These are phyloP conservation scores for Viola odorata DNA, from an alignment of 345 rosid species.

Conservation along the genomic window DNA sequence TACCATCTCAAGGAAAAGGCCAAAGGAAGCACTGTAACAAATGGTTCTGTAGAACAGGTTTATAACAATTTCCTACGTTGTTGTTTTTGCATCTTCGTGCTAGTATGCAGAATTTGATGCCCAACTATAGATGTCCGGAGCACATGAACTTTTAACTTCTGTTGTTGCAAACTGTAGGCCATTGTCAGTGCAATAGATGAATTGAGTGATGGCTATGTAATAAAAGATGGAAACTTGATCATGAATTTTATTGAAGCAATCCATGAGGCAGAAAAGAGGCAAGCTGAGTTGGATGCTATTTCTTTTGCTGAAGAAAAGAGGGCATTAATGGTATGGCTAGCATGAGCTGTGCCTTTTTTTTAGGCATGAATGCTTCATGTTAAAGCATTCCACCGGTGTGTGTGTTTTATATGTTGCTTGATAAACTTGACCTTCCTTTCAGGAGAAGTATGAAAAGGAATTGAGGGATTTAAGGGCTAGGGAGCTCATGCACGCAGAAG, in stretches of 20 bases:
- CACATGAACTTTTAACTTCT: neutral
- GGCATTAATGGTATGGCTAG: constrained; percentile 58
- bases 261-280: constrained; percentile 84
- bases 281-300: constrained; percentile 79
- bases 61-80: constrained; percentile 16
- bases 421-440: constrained; percentile 2
- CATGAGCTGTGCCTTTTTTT: constrained; percentile 6
- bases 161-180: constrained; percentile 41
- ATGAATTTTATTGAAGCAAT: constrained; percentile 81
- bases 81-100: too few relatives aligned
- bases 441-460: constrained; percentile 90
- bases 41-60: constrained; percentile 19
- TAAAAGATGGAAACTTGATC: constrained; percentile 69
- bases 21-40: constrained; percentile 27
- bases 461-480: constrained; percentile 83
- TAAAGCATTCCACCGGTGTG: neutral
- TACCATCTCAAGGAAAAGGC: constrained; percentile 55
- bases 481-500: constrained; percentile 90
- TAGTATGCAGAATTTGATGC: too few relatives aligned
- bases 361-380: constrained; percentile 3
- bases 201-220: constrained; percentile 41
- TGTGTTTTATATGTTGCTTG: neutral
- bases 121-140: too few relatives aligned
- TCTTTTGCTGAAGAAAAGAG: constrained; percentile 65
- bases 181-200: constrained; percentile 45